Evolutionary conservation across 495 filamentous ascomycete genomes (phyloP).

Genomic region (Hyaloscypha variabilis): DNA sequence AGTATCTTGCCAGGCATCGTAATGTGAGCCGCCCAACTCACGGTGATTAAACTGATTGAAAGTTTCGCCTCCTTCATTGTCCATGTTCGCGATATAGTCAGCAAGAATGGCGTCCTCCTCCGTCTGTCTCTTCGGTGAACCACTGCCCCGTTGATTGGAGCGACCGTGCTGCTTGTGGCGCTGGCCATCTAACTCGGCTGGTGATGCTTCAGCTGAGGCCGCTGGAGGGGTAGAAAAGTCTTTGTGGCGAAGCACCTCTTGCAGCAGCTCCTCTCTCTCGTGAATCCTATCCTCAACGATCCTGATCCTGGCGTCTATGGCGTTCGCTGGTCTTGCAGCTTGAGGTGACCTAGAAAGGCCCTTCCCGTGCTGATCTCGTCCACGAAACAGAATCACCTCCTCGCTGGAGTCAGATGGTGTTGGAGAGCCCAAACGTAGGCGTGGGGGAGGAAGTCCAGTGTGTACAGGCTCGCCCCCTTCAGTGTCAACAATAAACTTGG

Average conservation of each 20-base stretch:
- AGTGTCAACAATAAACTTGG: conserved; percentile 24
- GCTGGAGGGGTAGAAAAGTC: background rate
- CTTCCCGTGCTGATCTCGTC: conserved; percentile 41
- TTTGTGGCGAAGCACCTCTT: conserved; percentile 6
- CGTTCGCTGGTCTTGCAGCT: conserved; percentile 1
- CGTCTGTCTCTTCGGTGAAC: conserved; percentile 20
- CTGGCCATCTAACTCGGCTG: background rate
- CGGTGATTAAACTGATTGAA: conserved; percentile 32
- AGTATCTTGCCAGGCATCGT: conserved; percentile 31
- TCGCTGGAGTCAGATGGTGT: conserved; percentile 58
- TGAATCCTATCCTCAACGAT: conserved; percentile 32
- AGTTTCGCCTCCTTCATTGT: conserved; percentile 31
- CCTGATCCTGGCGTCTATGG: conserved; percentile 26
- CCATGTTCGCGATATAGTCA: conserved; percentile 81
- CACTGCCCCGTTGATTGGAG: background rate
- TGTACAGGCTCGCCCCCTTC: conserved; percentile 17
- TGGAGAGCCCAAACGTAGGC: conserved; percentile 34
- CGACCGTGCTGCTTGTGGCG: background rate
- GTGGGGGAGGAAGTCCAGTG: conserved; percentile 33
- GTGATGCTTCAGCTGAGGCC: conserved; percentile 5
- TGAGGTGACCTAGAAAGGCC: conserved; percentile 10
- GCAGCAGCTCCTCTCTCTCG: conserved; percentile 18
- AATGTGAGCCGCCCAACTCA: conserved; percentile 51
- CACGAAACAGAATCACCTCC: conserved; percentile 68
- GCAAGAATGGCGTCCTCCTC: conserved; percentile 61